phyloP scores from a whole-genome alignment of 805 yeast genomes.

The Teunomyces atbi region DNA sequence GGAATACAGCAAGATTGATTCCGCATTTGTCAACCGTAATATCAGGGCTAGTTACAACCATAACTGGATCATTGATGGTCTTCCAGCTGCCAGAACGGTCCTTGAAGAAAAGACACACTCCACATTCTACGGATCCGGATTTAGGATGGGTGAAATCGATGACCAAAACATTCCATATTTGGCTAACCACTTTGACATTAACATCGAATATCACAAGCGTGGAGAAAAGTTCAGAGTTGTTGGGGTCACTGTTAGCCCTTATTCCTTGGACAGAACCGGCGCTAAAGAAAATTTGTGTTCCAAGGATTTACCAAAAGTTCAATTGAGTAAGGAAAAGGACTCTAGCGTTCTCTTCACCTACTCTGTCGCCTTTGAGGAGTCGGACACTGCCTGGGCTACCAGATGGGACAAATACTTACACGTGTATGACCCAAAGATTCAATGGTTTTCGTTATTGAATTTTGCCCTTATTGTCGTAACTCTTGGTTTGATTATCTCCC shows the following conservation, averaged over 20 bases:
- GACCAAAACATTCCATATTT: constrained; percentile 56
- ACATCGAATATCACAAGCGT: constrained; percentile 79
- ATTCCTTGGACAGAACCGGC: constrained; percentile 45
- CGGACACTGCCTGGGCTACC: constrained; percentile 90
- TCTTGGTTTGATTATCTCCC: constrained; percentile 74
- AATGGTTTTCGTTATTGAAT: constrained; percentile 91
- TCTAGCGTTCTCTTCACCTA: constrained; percentile 77
- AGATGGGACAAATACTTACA: constrained; percentile 97
- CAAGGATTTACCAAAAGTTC: constrained; percentile 38
- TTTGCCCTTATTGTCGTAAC: constrained; percentile 79
- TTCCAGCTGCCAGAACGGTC: constrained; percentile 78
- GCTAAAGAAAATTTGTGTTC: constrained; percentile 30
- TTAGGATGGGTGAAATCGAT: constrained; percentile 72
- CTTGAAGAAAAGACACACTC: constrained; percentile 57
- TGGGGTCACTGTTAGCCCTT: constrained; percentile 78
- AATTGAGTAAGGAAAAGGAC: constrained; percentile 48
- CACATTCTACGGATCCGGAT: constrained; percentile 75
- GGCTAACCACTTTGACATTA: constrained; percentile 77
- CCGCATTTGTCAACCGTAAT: constrained; percentile 72
- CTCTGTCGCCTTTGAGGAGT: constrained; percentile 68
- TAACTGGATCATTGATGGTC: constrained; percentile 93
- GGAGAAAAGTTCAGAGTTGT: constrained; percentile 77
- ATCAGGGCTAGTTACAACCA: constrained; percentile 81
- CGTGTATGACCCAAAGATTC: constrained; percentile 87
- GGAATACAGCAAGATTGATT: constrained; percentile 62